Evolutionary conservation across 148 eudicot species (phyloP).

Genomic region (Pharnaceum exiguum): DNA sequence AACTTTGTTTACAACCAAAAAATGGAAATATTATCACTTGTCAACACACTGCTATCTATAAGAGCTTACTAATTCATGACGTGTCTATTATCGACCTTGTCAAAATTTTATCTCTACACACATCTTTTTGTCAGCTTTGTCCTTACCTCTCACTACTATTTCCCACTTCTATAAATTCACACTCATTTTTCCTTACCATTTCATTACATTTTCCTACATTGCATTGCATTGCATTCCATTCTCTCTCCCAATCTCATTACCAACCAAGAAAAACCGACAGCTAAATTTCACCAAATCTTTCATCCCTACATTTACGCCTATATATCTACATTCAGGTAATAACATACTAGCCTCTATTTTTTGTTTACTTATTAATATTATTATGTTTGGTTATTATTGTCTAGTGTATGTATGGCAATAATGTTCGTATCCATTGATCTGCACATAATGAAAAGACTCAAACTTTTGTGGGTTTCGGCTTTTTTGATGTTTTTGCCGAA

Average conservation of each 20-base stretch:
- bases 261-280: not conserved
- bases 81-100: constrained; percentile 16
- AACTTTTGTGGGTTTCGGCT: no score
- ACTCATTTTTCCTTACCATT: no score
- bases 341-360: not conserved
- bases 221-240: no score
- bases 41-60: not conserved
- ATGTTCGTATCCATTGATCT: not conserved
- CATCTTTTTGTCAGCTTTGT: not conserved
- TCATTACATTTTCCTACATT: not conserved
- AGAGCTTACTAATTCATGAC: constrained; percentile 10
- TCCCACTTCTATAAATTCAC: constrained; percentile 13
- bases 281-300: constrained; percentile 6
- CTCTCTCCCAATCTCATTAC: not conserved
- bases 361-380: not conserved
- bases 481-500: no score
- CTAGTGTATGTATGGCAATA: not conserved
- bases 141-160: constrained; percentile 1
- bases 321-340: constrained; percentile 11
- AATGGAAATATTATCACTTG: not conserved
- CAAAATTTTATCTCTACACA: constrained; percentile 12
- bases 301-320: not conserved
- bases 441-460: no score
- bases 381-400: not conserved
- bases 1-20: not conserved